A percentile compares a stretch with the other conserved stretches of the same genome.
These are phyloP conservation scores for Coprinopsis strossmayeri DNA, from an alignment of 768 basidiomycete genomes.

Conservation along the genomic window DNA sequence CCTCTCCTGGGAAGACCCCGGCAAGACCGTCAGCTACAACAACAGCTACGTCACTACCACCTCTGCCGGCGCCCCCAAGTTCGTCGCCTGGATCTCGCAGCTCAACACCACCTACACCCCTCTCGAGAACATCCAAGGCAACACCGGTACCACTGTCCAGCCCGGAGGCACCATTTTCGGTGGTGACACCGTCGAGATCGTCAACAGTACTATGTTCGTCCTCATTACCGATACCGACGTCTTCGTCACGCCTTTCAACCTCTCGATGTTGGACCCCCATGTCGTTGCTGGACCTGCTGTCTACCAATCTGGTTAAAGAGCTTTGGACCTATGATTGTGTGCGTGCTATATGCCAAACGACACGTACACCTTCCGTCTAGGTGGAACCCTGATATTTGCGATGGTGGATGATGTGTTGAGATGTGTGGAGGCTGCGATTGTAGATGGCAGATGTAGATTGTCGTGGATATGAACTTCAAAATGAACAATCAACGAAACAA, in stretches of 20 bases:
- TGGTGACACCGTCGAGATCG: constrained; percentile 27
- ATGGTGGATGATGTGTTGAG: no score
- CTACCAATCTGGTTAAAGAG: constrained; percentile 39
- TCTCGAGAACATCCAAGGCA: constrained; percentile 34
- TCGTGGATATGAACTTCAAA: no score
- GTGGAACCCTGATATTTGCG: no score
- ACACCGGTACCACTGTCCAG: constrained; percentile 40
- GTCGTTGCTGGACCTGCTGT: constrained; percentile 52
- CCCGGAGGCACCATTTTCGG: constrained; percentile 43
- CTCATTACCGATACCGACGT: constrained; percentile 38
- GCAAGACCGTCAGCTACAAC: constrained; percentile 45
- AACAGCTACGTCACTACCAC: constrained; percentile 44
- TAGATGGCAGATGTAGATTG: no score
- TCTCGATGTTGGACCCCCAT: constrained; percentile 43
- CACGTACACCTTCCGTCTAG: no score
- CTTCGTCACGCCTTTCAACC: constrained; percentile 53
- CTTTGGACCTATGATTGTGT: no score
- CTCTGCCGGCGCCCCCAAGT: constrained; percentile 37
- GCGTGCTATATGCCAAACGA: no score
- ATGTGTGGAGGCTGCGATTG: no score
- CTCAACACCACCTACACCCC: constrained; percentile 55
- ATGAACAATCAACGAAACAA: no score
- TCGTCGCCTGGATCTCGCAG: constrained; percentile 53
- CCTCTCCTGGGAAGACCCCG: constrained; percentile 51
- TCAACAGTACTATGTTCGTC: constrained; percentile 47